A percentile compares a stretch with the other conserved stretches of the same genome.
Conservation (phyloP, 2,329 filamentous ascomycete species). For the Penicillium fuscoglaucum region DNA sequence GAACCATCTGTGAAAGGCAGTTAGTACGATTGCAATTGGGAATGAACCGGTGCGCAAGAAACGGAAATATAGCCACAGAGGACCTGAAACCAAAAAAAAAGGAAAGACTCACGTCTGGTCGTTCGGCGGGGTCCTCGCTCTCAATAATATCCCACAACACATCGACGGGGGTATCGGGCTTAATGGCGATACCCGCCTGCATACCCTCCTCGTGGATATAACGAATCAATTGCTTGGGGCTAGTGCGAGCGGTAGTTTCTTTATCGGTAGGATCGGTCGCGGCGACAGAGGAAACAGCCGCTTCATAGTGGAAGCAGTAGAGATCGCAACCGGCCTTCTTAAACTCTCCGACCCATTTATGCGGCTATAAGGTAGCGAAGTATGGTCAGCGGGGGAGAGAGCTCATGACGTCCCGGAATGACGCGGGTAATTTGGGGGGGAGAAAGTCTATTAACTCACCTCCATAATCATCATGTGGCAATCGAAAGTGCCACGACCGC, state of each 20-base stretch:
- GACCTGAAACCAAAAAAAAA: not conserved
- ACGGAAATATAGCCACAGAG: not conserved
- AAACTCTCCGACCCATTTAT: constrained; percentile 98
- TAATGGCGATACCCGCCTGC: constrained; percentile 91
- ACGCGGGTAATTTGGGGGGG: not conserved
- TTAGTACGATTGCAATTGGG: constrained; percentile 10
- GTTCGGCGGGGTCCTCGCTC: constrained; percentile 67
- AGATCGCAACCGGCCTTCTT: constrained; percentile 90
- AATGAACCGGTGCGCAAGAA: not conserved
- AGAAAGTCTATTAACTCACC: constrained; percentile 51
- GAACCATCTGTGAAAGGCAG: constrained; percentile 71
- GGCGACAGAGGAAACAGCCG: constrained; percentile 77
- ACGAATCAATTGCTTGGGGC: constrained; percentile 77
- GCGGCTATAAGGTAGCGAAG: constrained; percentile 63
- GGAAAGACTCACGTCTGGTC: constrained; percentile 73
- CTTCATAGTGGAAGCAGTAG: constrained; percentile 99
- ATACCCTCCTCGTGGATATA: constrained; percentile 89
- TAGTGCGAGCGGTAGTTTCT: constrained; percentile 69
- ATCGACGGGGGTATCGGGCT: constrained; percentile 86
- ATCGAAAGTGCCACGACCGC: constrained; percentile 90
- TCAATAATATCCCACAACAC: constrained; percentile 91
- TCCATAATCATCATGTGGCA: constrained; percentile 99
- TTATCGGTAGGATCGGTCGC: constrained; percentile 74
- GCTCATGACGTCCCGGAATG: not conserved
- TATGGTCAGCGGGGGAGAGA: constrained; percentile 8